Base-by-base conservation (phyloP, 2,329 filamentous ascomycete species). In the Trichoderma koningiopsis region DNA sequence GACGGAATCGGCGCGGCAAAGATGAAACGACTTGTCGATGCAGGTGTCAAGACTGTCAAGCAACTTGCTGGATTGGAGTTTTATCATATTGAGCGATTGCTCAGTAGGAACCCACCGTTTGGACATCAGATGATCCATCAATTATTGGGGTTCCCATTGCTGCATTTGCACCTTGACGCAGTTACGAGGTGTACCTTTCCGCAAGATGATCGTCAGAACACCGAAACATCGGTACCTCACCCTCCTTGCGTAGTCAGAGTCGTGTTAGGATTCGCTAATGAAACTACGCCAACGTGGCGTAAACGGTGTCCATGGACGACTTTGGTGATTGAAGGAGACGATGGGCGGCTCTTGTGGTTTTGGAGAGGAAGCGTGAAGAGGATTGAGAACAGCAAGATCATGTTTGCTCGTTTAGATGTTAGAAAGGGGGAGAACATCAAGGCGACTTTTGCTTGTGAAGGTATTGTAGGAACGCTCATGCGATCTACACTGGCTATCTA, bases 61-160 rank as follows among this genome's bases (percentile, higher is more conserved):
- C 86, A 88, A n/a, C 82, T 99, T 14, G 87, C 90, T 19, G 80
- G 78, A 7, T 84, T 88, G 16, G 90, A 95, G 43, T 83, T 90
- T 31, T 86, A 89, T 65, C 86, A 88, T 31, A 92, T 99, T 63
- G 95, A 98, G 74, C 86, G 89, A 59, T 81, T 93, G 29, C 78
- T 97, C 58, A 91, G 89, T 72, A 90, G 91, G 66, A 93, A 97
- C 72, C 92, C 94, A 0, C 93, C 95, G 0, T 97, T 92, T 76
- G 96, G 95, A 0, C 85, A 87, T 56, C 90, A 90, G 53, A 76
- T 96, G 53, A 81, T 92, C 16, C 87, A 88, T 14, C 83, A 84
- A 24, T 79, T 96, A 11, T 86, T 85, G 1, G 83, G 85, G 0
- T 98, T 97, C 74, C 96, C 96, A 14, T 77, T 78, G 4, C 75